Conservation (phyloP, 2,329 filamentous ascomycete species). For the Geosmithia flava region DNA sequence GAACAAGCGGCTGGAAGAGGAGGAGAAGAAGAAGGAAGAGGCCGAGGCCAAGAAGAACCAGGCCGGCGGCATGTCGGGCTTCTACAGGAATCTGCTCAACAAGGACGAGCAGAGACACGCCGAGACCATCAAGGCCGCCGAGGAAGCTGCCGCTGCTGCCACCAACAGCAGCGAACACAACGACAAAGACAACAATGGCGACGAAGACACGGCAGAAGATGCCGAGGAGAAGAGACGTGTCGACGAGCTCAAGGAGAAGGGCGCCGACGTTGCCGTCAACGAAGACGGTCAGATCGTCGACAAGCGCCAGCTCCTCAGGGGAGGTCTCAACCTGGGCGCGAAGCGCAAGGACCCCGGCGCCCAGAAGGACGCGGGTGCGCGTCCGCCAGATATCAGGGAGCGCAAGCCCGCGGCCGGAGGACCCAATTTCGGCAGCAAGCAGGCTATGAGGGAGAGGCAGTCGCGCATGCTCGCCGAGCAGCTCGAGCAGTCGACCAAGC, state of each 20-base stretch:
- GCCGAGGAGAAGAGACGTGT: constrained; percentile 38
- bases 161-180: constrained; percentile 7
- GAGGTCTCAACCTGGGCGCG: constrained; percentile 60
- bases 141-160: constrained; percentile 32
- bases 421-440: constrained; percentile 33
- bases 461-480: constrained; percentile 70
- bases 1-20: constrained; percentile 55
- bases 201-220: constrained; percentile 11
- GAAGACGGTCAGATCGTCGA: constrained; percentile 77
- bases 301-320: constrained; percentile 65
- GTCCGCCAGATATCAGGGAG: constrained; percentile 12
- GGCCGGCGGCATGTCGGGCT: constrained; percentile 59
- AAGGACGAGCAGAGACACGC: constrained; percentile 58
- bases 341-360: constrained; percentile 40
- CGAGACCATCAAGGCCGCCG: constrained; percentile 56
- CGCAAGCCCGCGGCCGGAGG: constrained; percentile 25
- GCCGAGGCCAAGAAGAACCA: constrained; percentile 52
- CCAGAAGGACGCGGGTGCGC: constrained; percentile 8
- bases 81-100: constrained; percentile 64
- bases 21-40: constrained; percentile 55
- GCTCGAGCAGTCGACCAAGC: constrained; percentile 59
- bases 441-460: constrained; percentile 63
- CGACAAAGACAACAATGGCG: not conserved
- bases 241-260: constrained; percentile 51
- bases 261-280: constrained; percentile 54